These are phyloP conservation scores for Rhizopus microsporus DNA, from an alignment of 371 early-diverging fungal species.

Conservation along the genomic window DNA sequence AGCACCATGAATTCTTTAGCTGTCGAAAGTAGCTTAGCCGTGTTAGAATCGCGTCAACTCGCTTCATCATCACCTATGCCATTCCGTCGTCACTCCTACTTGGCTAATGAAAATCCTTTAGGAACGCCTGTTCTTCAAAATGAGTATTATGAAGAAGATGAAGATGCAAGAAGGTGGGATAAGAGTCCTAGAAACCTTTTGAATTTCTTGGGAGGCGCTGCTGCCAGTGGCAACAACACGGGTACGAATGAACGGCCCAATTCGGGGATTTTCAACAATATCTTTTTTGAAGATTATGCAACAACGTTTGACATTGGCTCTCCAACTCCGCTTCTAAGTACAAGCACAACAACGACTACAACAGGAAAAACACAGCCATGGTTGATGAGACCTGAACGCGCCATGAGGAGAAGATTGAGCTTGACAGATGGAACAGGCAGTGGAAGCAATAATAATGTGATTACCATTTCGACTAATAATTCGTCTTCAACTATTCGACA, in stretches of 20 bases:
- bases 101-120: conserved; percentile 1
- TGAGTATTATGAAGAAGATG: conserved; percentile 63
- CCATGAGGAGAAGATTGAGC: conserved; percentile 21
- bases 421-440: conserved; percentile 15
- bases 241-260: conserved; percentile 14
- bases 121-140: background rate
- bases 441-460: background rate
- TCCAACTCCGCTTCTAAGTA: conserved; percentile 13
- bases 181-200: conserved; percentile 38
- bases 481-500: conserved; percentile 13
- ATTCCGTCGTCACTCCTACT: conserved; percentile 40
- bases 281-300: conserved; percentile 21
- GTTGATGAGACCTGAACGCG: conserved; percentile 17
- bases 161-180: conserved; percentile 43
- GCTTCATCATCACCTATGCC: conserved; percentile 37
- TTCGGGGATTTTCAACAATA: conserved; percentile 25
- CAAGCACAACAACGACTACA: conserved; percentile 18
- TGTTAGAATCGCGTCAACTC: conserved; percentile 21
- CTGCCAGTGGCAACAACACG: conserved; percentile 4
- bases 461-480: conserved; percentile 7
- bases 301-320: conserved; percentile 5
- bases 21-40: conserved; percentile 29
- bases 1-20: conserved; percentile 49
- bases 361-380: conserved; percentile 12
- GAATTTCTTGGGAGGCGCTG: conserved; percentile 40